Conservation (phyloP, 441 rosid species). For the Aquilaria agallochum region DNA sequence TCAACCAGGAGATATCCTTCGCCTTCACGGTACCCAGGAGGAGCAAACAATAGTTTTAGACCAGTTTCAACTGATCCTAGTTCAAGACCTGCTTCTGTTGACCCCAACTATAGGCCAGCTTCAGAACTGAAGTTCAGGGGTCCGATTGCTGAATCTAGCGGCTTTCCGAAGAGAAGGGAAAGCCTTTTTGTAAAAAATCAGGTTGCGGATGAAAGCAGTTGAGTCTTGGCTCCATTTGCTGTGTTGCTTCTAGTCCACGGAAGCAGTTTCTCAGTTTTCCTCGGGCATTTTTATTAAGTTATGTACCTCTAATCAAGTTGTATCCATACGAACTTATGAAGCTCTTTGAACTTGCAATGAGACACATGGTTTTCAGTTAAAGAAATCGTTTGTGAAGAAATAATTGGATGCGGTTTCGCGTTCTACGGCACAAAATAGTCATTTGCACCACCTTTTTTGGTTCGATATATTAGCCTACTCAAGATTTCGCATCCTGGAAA, state of each 20-base stretch:
- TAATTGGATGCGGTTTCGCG: too few relatives aligned
- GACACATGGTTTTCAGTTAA: too few relatives aligned
- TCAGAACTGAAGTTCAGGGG: conserved; percentile 68
- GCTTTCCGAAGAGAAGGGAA: conserved; percentile 76
- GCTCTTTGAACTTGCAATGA: conserved; percentile 16
- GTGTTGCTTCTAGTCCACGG: conserved; percentile 7
- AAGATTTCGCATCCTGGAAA: too few relatives aligned
- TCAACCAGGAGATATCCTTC: conserved; percentile 57
- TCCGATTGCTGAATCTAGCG: conserved; percentile 54
- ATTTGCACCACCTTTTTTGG: too few relatives aligned
- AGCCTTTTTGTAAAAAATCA: conserved; percentile 54
- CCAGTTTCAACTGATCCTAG: conserved; percentile 43
- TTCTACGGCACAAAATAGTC: too few relatives aligned
- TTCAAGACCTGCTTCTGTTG: conserved; percentile 54
- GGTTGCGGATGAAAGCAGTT: conserved; percentile 49
- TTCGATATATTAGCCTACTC: too few relatives aligned
- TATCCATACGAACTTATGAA: conserved; percentile 15
- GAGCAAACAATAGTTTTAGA: conserved; percentile 53
- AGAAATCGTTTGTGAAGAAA: too few relatives aligned
- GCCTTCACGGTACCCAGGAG: conserved; percentile 62
- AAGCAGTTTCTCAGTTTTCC: conserved; percentile 10
- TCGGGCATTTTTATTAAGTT: neutral
- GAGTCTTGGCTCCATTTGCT: neutral
- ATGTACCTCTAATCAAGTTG: too few relatives aligned
- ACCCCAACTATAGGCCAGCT: conserved; percentile 59